phyloP scores from a whole-genome alignment of 2,329 filamentous ascomycete genomes.

The Bipolaris sorokiniana region DNA sequence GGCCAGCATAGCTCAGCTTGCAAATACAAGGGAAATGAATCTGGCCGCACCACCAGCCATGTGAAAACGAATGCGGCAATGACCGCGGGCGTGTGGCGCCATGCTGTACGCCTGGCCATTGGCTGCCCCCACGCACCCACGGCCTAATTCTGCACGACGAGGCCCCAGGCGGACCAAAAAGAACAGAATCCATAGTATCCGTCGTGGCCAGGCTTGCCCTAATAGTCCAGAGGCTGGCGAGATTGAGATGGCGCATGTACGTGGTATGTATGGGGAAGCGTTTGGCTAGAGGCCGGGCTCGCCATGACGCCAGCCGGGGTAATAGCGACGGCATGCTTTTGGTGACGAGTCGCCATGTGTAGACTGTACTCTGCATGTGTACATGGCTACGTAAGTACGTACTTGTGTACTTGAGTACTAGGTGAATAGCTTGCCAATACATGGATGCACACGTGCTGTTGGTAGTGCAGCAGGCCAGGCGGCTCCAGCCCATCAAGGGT shows the following conservation, averaged over 20 bases:
- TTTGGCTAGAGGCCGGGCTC: not conserved
- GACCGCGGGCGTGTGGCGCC: slow-evolving; percentile 7
- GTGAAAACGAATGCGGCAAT: slow-evolving; percentile 12
- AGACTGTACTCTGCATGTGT: too few relatives aligned
- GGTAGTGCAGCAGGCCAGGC: too few relatives aligned
- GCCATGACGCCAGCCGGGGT: too few relatives aligned
- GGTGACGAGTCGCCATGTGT: too few relatives aligned
- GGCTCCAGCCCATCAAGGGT: too few relatives aligned
- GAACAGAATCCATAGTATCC: slow-evolving; percentile 2
- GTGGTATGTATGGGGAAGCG: slow-evolving; percentile 8
- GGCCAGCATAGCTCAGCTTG: slow-evolving; percentile 11
- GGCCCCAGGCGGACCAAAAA: not conserved
- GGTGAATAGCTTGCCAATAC: too few relatives aligned
- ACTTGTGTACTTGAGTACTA: too few relatives aligned
- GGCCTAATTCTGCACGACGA: not conserved
- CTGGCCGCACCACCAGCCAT: slow-evolving; percentile 4
- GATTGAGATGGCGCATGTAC: not conserved
- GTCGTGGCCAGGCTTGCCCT: too few relatives aligned
- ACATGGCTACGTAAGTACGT: too few relatives aligned
- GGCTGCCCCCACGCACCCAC: slow-evolving; percentile 1
- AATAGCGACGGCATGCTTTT: not conserved
- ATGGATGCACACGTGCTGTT: too few relatives aligned
- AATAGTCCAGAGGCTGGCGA: too few relatives aligned
- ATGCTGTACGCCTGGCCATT: slow-evolving; percentile 6
- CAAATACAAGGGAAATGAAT: slow-evolving; percentile 4